Evolutionary conservation across 129 eudicot genomes (phyloP).

Genomic region (Deinandra increscens): DNA sequence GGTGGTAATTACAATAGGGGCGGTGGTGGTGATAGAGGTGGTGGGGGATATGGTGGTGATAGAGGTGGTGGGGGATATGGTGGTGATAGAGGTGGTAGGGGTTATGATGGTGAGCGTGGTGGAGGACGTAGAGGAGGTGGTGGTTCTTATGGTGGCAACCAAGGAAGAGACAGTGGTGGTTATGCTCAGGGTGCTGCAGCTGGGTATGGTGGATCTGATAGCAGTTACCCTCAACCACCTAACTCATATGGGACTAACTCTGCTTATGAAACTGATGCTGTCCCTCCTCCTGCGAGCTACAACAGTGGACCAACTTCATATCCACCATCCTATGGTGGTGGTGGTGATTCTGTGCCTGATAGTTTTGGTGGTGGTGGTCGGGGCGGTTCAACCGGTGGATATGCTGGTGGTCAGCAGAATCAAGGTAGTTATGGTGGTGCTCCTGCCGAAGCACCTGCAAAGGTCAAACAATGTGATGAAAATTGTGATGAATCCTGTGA

Average conservation of each 20-base stretch:
- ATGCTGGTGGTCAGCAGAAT: conserved; percentile 59
- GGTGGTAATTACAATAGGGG: conserved; percentile 54
- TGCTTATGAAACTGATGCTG: conserved; percentile 75
- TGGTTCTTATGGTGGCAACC: conserved; percentile 43
- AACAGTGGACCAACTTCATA: conserved; percentile 81
- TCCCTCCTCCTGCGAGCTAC: conserved; percentile 92
- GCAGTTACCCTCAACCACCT: conserved; percentile 56
- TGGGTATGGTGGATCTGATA: conserved; percentile 69
- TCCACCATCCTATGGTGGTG: conserved; percentile 82
- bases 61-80: conserved; percentile 45
- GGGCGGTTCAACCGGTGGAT: conserved; percentile 71
- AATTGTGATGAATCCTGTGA: conserved; percentile 83
- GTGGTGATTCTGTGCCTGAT: conserved; percentile 51
- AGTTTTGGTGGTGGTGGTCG: conserved; percentile 50
- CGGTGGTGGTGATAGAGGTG: conserved; percentile 33
- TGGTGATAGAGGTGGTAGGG: conserved; percentile 38
- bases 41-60: conserved; percentile 40
- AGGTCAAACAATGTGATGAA: conserved; percentile 95
- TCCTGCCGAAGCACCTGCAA: conserved; percentile 46
- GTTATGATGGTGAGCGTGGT: conserved; percentile 32
- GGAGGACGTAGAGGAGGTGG: background rate
- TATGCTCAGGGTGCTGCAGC: conserved; percentile 60
- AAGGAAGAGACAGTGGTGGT: conserved; percentile 69
- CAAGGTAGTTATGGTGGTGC: conserved; percentile 57
- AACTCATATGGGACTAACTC: conserved; percentile 54